These are phyloP conservation scores for Caryopteris hybrid DNA, from an alignment of 305 asterid species.

Conservation along the genomic window DNA sequence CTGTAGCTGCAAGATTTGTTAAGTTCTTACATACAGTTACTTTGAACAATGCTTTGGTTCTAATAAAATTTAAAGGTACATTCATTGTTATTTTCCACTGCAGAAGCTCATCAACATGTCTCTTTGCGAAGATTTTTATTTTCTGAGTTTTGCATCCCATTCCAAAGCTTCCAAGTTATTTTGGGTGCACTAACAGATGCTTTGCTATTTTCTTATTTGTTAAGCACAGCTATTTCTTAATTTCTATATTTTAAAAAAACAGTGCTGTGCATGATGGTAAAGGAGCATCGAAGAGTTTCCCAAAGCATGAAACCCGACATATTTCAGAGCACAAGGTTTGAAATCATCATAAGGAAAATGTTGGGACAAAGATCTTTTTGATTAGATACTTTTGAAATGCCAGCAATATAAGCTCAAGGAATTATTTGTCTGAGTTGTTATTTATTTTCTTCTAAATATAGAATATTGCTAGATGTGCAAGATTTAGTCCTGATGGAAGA, in stretches of 20 bases:
- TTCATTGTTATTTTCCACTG: neutral
- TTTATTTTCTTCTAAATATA: slow-evolving; percentile 9
- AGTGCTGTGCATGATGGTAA: slow-evolving; percentile 54
- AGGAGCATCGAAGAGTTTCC: slow-evolving; percentile 66
- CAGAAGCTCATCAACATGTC: neutral
- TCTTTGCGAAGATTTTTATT: neutral
- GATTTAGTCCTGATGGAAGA: slow-evolving; percentile 88
- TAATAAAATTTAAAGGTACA: neutral
- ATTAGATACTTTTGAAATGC: neutral
- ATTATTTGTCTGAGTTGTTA: slow-evolving; percentile 2
- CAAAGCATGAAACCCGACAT: slow-evolving; percentile 74
- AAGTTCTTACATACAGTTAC: neutral
- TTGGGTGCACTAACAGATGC: slow-evolving; percentile 7
- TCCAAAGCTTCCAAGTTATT: neutral
- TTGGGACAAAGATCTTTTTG: slow-evolving; percentile 4
- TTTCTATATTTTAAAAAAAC: slow-evolving; percentile 2
- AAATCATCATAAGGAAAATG: slow-evolving; percentile 8
- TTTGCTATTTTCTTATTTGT: neutral
- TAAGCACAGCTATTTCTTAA: slow-evolving; percentile 3
- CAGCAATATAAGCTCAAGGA: slow-evolving; percentile 13
- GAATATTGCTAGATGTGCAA: slow-evolving; percentile 86
- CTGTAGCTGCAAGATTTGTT: neutral
- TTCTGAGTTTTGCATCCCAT: neutral
- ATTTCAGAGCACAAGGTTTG: slow-evolving; percentile 90
- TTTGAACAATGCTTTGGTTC: neutral